These are phyloP conservation scores for Dictyostelium firmibasis DNA, from an alignment of 78 protist genomes.

Conservation along the genomic window DNA sequence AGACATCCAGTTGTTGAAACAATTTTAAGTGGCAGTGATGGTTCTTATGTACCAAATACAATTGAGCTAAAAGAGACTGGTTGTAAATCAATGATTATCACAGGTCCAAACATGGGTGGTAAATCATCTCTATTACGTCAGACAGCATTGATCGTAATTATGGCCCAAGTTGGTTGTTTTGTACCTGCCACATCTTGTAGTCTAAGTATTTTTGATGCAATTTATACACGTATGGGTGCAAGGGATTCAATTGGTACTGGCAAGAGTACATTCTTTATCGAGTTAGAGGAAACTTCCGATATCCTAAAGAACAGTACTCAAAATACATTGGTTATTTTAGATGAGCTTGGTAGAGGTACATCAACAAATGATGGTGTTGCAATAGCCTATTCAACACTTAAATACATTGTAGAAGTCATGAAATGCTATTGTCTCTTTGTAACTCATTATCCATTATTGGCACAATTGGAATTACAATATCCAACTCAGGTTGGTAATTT, in stretches of 20 bases:
- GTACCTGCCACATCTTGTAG: conserved; percentile 91
- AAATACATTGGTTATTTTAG: conserved; percentile 91
- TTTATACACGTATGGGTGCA: conserved; percentile 95
- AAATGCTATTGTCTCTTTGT: conserved; percentile 86
- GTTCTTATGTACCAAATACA: conserved; percentile 66
- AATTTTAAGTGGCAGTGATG: neutral
- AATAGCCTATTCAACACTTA: conserved; percentile 88
- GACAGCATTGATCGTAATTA: conserved; percentile 80
- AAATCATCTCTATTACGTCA: conserved; percentile 81
- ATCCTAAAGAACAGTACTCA: conserved; percentile 82
- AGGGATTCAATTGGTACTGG: conserved; percentile 86
- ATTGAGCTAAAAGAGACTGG: neutral
- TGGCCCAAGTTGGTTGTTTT: conserved; percentile 95
- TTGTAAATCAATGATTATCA: conserved; percentile 69
- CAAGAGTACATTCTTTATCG: conserved; percentile 92
- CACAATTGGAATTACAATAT: conserved; percentile 49
- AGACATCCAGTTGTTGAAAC: conserved; percentile 82
- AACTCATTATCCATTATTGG: conserved; percentile 92
- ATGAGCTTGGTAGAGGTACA: conserved; percentile 97
- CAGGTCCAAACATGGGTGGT: conserved; percentile 98
- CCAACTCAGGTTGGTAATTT: conserved; percentile 55
- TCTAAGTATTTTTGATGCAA: conserved; percentile 85
- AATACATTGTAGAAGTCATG: conserved; percentile 57
- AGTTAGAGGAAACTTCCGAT: conserved; percentile 90
- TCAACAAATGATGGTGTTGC: conserved; percentile 96